A percentile compares a stretch with the other conserved stretches of the same genome.
phyloP scores from a whole-genome alignment of 768 basidiomycete genomes.

The Phylloporus rhodoxanthus region DNA sequence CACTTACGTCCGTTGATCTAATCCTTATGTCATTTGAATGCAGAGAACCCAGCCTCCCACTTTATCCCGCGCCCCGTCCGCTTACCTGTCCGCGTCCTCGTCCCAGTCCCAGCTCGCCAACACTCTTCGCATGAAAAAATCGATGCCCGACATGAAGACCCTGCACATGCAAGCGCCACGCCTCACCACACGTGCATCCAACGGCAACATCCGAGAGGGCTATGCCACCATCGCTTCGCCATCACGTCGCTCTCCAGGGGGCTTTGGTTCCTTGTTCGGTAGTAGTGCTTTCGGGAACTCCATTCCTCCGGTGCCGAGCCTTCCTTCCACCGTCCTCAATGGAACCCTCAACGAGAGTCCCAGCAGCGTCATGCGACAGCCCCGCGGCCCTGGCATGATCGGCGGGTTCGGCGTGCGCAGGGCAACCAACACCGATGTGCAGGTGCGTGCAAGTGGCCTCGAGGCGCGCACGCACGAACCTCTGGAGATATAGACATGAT shows the following conservation, averaged over 20 bases:
- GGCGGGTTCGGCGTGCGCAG: conserved; percentile 66
- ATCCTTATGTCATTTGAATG: conserved; percentile 12
- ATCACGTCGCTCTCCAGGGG: conserved; percentile 67
- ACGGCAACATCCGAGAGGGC: conserved; percentile 81
- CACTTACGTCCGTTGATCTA: conserved; percentile 11
- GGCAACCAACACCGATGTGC: conserved; percentile 33
- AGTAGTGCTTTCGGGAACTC: conserved; percentile 31
- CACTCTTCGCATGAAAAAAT: conserved; percentile 87
- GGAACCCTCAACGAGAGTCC: conserved; percentile 37
- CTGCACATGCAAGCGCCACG: conserved; percentile 75
- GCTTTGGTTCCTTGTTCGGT: conserved; percentile 68
- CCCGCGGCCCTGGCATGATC: conserved; percentile 66
- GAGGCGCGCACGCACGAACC: conserved; percentile 85
- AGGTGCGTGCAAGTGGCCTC: conserved; percentile 57
- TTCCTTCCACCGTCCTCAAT: conserved; percentile 56
- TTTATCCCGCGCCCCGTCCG: conserved; percentile 75
- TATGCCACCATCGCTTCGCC: conserved; percentile 85
- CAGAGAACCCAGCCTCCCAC: conserved; percentile 48
- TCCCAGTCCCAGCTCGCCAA: conserved; percentile 38
- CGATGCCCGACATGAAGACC: conserved; percentile 97
- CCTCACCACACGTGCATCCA: conserved; percentile 73
- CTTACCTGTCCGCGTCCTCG: conserved; percentile 60
- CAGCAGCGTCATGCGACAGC: conserved; percentile 62
- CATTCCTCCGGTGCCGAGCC: conserved; percentile 74
- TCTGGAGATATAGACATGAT: conserved; percentile 59